Evolutionary conservation across 2,329 filamentous ascomycete genomes (phyloP), one percentile per base, ranked within the genome.

Genomic region (Aspergillus alliaceus): DNA sequence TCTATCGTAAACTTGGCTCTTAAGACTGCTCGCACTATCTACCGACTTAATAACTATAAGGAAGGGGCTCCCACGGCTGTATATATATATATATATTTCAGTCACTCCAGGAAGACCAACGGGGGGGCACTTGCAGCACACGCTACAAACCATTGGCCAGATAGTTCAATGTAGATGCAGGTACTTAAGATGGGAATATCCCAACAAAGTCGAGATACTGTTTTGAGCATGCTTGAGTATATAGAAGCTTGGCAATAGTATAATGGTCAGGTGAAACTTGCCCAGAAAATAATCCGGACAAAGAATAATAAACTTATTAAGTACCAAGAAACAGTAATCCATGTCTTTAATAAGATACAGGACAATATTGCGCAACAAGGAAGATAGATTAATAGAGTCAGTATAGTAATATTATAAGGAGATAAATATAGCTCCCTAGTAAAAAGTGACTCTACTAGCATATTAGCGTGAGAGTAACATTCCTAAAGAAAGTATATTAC

Each of bases 141-240:
- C 32, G 25, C 37, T 4, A n/a, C n/a, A n/a, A 34, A 31, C 8
- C 12, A 53, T 51, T 65, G 32, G 63, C 62, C 58, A 11, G 58
- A 65, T 54, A 52, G 59, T 20, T 59, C 47, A 20, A 61, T 54
- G 37, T 64, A 49, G 57, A 40, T 64, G 14, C 20, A 53, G 32
- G 39, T 64, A 22, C 57, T 64, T 34, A 42, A 61, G 20, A 58
- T 53, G 12, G 44, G 52, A 32, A 37, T 54, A 18, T 47, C 49
- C n/a, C 12, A 51, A 49, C 55, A 49, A 44, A 25, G 29, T 34
- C 51, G 31, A 50, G 37, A 22, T 4, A 57, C 54, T 27, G 49
- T 61, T 14, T 15, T 59, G n/a, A 63, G 57, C 35, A 59, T 63
- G 37, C 44, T 64, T 24, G 54, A 64, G 44, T 64, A 62, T 53